Evolutionary conservation across 306 rosid genomes (phyloP).

Genomic region (Malus sylvestris): DNA sequence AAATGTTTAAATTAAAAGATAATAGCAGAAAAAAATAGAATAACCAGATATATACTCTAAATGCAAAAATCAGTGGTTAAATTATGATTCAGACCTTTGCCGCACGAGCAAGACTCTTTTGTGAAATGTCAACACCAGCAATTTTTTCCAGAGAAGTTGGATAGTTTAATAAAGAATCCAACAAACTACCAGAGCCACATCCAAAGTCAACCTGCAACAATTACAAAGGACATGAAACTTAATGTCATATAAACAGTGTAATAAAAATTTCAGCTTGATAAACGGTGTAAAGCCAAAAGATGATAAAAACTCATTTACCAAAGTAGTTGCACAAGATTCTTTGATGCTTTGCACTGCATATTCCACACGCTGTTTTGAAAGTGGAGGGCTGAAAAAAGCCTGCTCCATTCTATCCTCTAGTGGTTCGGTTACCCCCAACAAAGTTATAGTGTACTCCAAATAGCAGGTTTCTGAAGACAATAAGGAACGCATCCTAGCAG

Average conservation of each 20-base stretch:
- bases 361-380: constrained; percentile 93
- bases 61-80: background rate
- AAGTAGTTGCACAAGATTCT: constrained; percentile 58
- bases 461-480: constrained; percentile 57
- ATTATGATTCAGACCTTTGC: constrained; percentile 59
- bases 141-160: constrained; percentile 63
- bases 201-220: constrained; percentile 85
- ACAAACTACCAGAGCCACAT: constrained; percentile 97
- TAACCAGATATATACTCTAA: background rate
- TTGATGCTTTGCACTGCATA: constrained; percentile 70
- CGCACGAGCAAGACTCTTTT: constrained; percentile 75
- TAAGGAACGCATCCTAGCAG: constrained; percentile 41
- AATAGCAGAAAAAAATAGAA: background rate
- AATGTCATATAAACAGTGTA: constrained; percentile 2
- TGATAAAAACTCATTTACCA: constrained; percentile 44
- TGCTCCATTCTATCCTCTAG: constrained; percentile 95
- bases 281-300: background rate
- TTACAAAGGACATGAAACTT: constrained; percentile 24
- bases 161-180: constrained; percentile 80
- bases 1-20: background rate
- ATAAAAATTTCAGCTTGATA: background rate
- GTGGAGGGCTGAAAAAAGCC: constrained; percentile 94
- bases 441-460: constrained; percentile 52
- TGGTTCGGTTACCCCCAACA: constrained; percentile 69
- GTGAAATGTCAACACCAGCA: constrained; percentile 88